Percentiles rank a stretch among this genome's conserved stretches.
Conservation (phyloP, 768 basidiomycete genomes). For the Megacollybia marginata region DNA sequence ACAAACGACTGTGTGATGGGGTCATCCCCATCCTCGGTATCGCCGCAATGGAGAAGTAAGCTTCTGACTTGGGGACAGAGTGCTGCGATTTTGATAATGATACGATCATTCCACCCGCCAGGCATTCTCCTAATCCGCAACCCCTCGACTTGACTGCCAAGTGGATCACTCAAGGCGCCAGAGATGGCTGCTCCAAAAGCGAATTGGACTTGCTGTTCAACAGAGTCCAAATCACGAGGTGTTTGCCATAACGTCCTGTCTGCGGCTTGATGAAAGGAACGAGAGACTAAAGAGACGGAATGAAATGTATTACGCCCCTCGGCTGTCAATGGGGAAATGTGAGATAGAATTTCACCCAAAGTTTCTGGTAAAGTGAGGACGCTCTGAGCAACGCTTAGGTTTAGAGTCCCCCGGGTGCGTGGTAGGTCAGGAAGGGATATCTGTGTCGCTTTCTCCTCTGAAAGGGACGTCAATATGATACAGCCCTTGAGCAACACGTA, state of each 20-base stretch:
- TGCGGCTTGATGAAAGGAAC: background rate
- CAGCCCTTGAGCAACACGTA: background rate
- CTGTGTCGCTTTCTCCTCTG: no score
- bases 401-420: background rate
- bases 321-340: background rate
- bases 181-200: background rate
- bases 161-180: background rate
- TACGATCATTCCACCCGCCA: background rate
- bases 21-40: background rate
- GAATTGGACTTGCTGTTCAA: background rate
- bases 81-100: background rate
- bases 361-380: background rate
- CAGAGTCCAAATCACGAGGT: background rate
- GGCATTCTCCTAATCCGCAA: background rate
- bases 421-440: background rate
- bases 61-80: background rate
- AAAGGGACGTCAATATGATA: background rate
- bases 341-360: background rate
- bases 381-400: background rate
- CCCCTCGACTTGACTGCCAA: background rate
- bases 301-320: background rate
- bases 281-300: background rate
- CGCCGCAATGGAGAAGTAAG: background rate
- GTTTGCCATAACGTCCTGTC: background rate
- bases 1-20: background rate